Conservation (phyloP, 192 early-diverging fungal genomes). For the Linnemannia elongata region DNA sequence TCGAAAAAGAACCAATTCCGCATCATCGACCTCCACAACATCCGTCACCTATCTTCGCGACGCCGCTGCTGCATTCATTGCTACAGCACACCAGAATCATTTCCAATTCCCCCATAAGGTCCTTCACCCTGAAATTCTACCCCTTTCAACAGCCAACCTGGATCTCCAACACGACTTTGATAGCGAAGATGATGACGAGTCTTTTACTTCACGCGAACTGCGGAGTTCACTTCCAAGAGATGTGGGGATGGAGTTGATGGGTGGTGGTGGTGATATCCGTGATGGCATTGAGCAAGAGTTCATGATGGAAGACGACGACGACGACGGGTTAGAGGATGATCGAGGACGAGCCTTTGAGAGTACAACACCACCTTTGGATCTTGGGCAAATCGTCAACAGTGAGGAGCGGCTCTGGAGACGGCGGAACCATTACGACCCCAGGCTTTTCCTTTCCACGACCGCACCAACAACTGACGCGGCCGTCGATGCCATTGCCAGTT, state of each 20-base stretch:
- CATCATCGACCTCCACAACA: slow-evolving; percentile 22
- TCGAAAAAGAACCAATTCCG: slow-evolving; percentile 4
- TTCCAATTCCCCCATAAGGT: slow-evolving; percentile 14
- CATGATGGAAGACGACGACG: not conserved
- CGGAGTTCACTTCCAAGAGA: not conserved
- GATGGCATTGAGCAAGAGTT: not conserved
- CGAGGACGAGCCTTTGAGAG: not conserved
- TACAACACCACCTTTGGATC: not conserved
- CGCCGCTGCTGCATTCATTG: slow-evolving; percentile 26
- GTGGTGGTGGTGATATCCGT: not conserved
- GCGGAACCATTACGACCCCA: not conserved
- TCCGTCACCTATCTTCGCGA: slow-evolving; percentile 25
- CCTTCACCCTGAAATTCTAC: not conserved
- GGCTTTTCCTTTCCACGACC: not conserved
- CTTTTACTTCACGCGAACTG: not conserved
- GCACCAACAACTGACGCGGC: not conserved
- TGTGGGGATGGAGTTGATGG: not conserved
- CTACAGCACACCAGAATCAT: slow-evolving; percentile 25
- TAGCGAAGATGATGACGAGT: not conserved
- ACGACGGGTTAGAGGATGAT: not conserved
- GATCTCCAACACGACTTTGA: not conserved
- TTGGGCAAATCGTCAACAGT: not conserved
- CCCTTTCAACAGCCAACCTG: not conserved
- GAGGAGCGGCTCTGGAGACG: not conserved
- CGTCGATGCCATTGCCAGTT: not conserved